Base-by-base conservation (phyloP, 1,284 basidiomycete species). In the Rhizoctonia solani region DNA sequence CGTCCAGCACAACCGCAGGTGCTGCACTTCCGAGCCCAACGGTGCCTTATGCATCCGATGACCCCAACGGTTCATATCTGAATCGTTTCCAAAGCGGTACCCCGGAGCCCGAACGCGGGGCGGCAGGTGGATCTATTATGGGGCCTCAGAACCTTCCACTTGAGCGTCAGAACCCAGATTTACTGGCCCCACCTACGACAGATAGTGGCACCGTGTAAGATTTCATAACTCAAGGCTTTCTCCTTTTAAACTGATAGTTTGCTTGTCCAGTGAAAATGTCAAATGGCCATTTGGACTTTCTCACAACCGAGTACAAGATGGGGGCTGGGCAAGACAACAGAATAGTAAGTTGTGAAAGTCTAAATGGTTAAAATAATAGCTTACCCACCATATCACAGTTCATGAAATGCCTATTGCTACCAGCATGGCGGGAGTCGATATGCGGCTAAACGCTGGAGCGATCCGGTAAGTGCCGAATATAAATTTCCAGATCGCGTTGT, bases 241-340 rank as follows among this genome's bases (percentile, higher is more conserved):
- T 13, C 21, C 4, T 3, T 23, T 6, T 6, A 70, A 1, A 19
- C 56, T 58, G 3, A 46, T 11, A 3, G 6, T 19, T 19, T 14
- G 44, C 42, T 54, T 32, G 21, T 16, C 34, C 71, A 86, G 85
- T 9, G 68, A 73, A 4, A 87, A 87, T 70, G 83, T 85, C 14
- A 89, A 89, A 74, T 90, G 89, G 89, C 83, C 88, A 0, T 88
- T 89, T 75, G 78, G 79, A 68, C 75, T 89, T 66, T 88, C 86
- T 67, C 85, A 87, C 74, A 89, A 87, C 72, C 83, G 87, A 21
- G 75, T 90, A 21, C 84, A 86, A 68, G 83, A 83, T 0, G 88
- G 88, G 23, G 89, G 89, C 0, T 91, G 88, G 88, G 86, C 87
- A 39, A 81, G 87, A 63, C 82, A 88, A 72, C 81, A 89, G 76